These are phyloP conservation scores for Oryza longistaminata DNA, from an alignment of 176 grass and related monocot species.

Conservation along the genomic window DNA sequence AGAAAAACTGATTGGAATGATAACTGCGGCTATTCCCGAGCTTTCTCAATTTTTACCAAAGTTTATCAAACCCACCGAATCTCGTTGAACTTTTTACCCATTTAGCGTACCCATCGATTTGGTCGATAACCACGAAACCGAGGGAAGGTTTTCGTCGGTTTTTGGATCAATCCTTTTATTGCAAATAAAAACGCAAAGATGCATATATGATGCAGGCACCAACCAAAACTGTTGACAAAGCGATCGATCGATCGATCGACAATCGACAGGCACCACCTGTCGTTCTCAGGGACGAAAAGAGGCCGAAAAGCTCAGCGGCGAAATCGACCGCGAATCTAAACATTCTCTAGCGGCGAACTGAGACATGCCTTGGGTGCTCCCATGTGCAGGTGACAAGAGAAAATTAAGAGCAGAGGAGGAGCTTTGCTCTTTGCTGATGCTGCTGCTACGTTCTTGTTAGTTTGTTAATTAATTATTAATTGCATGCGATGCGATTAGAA, in stretches of 20 bases:
- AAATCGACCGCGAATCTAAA: conserved; percentile 23
- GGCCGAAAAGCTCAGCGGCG: not conserved
- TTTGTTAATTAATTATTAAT: not conserved
- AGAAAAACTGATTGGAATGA: too few relatives aligned
- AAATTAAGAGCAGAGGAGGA: not conserved
- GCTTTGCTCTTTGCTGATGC: not conserved
- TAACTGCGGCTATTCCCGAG: too few relatives aligned
- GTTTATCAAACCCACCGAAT: too few relatives aligned
- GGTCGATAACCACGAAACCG: too few relatives aligned
- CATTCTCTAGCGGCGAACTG: not conserved
- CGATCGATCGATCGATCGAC: not conserved
- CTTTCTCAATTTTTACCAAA: too few relatives aligned
- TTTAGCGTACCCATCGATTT: too few relatives aligned
- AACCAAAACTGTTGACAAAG: not conserved
- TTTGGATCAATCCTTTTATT: not conserved
- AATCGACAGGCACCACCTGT: not conserved
- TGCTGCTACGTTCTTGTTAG: too few relatives aligned
- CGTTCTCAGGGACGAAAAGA: not conserved
- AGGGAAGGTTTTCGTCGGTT: too few relatives aligned
- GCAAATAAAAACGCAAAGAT: too few relatives aligned
- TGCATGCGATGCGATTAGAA: not conserved
- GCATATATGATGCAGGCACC: not conserved
- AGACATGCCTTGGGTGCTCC: not conserved
- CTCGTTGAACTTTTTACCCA: too few relatives aligned
- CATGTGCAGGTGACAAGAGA: conserved; percentile 34